Base-by-base conservation (phyloP, 2,329 filamentous ascomycete genomes). In the Aaosphaeria pasadenensis region DNA sequence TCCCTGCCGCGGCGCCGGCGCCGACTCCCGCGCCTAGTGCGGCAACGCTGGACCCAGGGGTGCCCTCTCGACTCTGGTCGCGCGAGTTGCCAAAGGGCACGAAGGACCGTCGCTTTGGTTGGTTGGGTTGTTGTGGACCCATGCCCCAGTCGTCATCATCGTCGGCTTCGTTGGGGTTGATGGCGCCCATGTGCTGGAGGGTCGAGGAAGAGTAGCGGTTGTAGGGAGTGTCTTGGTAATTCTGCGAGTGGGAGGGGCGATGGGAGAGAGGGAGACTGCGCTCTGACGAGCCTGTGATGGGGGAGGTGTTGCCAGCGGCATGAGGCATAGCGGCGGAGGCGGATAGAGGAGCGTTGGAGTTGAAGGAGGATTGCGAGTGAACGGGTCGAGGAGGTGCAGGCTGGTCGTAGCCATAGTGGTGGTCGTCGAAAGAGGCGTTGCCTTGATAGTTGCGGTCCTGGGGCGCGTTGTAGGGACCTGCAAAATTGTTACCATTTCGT, bases 111-210 rank as follows among this genome's bases (percentile, higher is more conserved):
- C 80, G 77, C 66, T 77, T 74, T 59, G 67, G 71, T 60, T 64
- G 60, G 6, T 51, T 41, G 5, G 64, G 42, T 67, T 71, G 44
- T 69, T 81, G 85, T 11, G 60, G 60, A 4, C 81, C 77, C 44
- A 94, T 78, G 1, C 87, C 90, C 65, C 95, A 91, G 61, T 96
- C 91, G 30, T 89, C 90, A 63, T 96, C 91, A 66, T 96, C 91
- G 24, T 81, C 82, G 54, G 96, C 91, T 11, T 86, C 84, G 60
- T 88, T 83, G 3, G 91, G 90, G 64, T 96, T 85, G 50, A 94
- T 79, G 44, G 69, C 64, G 44, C 69, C 80, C 60, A 70, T 62
- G 32, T 62, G 53, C 50, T 62, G 57, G 46, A 64, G 60, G 31
- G 64, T 62, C 17, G 60, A 59, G 24, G 67, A 68, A 6, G 67